Evolutionary conservation across 805 yeast genomes (phyloP).

Genomic region (Lipomyces sp.): DNA sequence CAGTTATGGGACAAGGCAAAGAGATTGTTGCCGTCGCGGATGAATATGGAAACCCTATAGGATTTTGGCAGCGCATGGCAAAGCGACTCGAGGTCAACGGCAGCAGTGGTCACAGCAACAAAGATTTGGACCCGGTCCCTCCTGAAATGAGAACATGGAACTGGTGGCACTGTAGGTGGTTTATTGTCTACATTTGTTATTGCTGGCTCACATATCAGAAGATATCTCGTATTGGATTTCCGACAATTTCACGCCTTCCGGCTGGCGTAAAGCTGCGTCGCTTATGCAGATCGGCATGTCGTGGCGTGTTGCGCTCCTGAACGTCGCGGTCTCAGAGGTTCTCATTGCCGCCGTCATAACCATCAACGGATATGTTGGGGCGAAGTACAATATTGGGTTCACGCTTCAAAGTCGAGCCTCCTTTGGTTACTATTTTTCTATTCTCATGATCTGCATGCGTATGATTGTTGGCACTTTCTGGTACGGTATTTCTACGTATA

Average conservation of each 20-base stretch:
- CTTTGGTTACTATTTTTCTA: slow-evolving; percentile 81
- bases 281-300: slow-evolving; percentile 37
- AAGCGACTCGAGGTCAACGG: slow-evolving; percentile 7
- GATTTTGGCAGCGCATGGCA: neutral
- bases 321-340: slow-evolving; percentile 37
- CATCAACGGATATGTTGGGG: slow-evolving; percentile 74
- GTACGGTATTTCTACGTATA: slow-evolving; percentile 85
- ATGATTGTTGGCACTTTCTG: slow-evolving; percentile 86
- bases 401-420: slow-evolving; percentile 82
- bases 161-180: slow-evolving; percentile 5
- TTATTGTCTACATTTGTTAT: neutral
- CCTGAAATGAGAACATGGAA: slow-evolving; percentile 52
- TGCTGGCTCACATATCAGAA: neutral
- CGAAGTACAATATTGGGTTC: slow-evolving; percentile 79
- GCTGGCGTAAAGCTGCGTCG: slow-evolving; percentile 38
- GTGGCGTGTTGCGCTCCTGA: slow-evolving; percentile 31
- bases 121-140: slow-evolving; percentile 36
- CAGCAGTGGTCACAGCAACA: neutral
- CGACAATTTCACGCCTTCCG: slow-evolving; percentile 29
- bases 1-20: neutral
- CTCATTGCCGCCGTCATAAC: slow-evolving; percentile 72
- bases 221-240: slow-evolving; percentile 34
- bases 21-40: neutral
- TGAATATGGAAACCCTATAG: neutral
- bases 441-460: slow-evolving; percentile 73